Conservation (phyloP, 2,329 filamentous ascomycete species). For the Neurospora crassa region DNA sequence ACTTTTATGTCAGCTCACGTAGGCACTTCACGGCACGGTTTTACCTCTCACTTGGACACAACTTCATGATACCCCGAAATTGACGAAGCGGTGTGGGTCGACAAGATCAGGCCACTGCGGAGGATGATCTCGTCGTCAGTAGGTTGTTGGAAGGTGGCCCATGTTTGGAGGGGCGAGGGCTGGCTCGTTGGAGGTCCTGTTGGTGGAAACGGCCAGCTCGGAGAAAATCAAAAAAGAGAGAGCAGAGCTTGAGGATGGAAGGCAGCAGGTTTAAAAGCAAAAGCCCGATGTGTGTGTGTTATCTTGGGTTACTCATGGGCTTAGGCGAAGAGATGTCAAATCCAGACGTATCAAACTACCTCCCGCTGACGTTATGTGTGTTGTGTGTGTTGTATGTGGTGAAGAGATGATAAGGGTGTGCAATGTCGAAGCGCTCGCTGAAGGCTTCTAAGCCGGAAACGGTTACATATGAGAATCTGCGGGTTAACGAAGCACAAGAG, state of each 20-base stretch:
- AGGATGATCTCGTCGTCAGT: conserved; percentile 1
- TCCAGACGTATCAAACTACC: neutral
- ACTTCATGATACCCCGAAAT: neutral
- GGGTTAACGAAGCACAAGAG: neutral
- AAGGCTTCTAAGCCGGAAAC: neutral
- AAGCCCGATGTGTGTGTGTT: conserved; percentile 1
- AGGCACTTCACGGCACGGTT: neutral
- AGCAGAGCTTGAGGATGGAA: neutral
- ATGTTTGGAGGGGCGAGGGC: neutral
- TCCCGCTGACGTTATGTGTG: neutral
- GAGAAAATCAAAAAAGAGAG: neutral
- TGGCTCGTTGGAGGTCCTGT: neutral
- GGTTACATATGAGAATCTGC: neutral
- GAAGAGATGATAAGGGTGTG: neutral
- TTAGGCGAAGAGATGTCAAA: neutral
- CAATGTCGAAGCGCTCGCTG: neutral
- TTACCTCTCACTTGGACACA: neutral
- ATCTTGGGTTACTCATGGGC: neutral
- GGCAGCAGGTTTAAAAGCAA: neutral
- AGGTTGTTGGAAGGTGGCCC: conserved; percentile 1
- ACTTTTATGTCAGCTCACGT: neutral
- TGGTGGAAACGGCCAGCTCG: conserved; percentile 2
- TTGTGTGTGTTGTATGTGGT: neutral
- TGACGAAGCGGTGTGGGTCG: neutral
- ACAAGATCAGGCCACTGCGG: neutral